These are phyloP conservation scores for Suhomyces sp. DNA, from an alignment of 805 yeast species.

Conservation along the genomic window DNA sequence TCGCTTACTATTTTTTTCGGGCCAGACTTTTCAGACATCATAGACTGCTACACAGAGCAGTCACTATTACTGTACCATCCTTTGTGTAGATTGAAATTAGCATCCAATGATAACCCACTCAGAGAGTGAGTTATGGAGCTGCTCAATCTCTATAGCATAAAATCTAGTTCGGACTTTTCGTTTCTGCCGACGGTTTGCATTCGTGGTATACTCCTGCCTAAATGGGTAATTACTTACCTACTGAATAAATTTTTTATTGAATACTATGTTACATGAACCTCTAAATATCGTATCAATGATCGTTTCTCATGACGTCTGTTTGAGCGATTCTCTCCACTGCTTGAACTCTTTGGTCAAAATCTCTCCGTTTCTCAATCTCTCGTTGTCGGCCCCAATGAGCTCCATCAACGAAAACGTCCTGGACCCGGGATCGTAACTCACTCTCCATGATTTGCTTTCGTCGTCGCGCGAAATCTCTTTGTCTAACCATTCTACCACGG, in stretches of 20 bases:
- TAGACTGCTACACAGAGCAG: no score
- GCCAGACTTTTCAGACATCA: neutral
- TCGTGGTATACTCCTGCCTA: no score
- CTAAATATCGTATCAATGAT: neutral
- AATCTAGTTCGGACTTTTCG: no score
- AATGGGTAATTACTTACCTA: neutral
- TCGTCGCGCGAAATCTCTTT: constrained; percentile 47
- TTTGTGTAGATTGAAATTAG: no score
- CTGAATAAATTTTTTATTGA: no score
- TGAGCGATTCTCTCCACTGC: constrained; percentile 25
- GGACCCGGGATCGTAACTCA: constrained; percentile 55
- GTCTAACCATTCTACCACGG: constrained; percentile 74
- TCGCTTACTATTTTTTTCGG: neutral
- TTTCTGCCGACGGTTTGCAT: no score
- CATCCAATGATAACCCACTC: no score
- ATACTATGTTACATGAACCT: neutral
- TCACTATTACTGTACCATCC: no score
- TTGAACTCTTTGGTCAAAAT: constrained; percentile 30
- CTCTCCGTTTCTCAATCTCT: constrained; percentile 16
- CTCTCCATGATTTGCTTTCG: constrained; percentile 49
- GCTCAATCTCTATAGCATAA: no score
- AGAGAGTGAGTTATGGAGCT: no score
- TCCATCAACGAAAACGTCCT: constrained; percentile 52
- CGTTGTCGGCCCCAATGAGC: constrained; percentile 33
- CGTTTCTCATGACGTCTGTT: neutral